These are phyloP conservation scores for Fraxinus nigra DNA, from an alignment of 305 asterid genomes.

Conservation along the genomic window DNA sequence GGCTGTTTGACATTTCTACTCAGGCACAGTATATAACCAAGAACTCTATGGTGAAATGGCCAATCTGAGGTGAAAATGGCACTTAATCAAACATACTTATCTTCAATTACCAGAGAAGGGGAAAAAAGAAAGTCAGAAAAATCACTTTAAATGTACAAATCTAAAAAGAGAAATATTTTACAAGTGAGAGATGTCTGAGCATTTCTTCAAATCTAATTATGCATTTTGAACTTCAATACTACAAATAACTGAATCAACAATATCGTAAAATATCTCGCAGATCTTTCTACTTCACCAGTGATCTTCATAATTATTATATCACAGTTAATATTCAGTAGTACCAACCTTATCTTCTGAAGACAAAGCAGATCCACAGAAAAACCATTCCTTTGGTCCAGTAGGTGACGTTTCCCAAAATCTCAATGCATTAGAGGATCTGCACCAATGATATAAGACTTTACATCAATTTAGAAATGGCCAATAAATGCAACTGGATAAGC, in stretches of 20 bases:
- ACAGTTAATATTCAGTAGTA: constrained; percentile 16
- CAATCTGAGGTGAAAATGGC: neutral
- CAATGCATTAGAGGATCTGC: constrained; percentile 43
- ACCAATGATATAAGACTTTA: constrained; percentile 11
- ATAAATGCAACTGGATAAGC: neutral
- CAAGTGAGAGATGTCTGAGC: neutral
- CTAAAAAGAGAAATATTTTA: neutral
- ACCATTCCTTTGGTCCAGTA: constrained; percentile 56
- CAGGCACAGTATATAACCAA: neutral
- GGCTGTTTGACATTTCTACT: constrained; percentile 2
- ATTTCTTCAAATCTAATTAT: neutral
- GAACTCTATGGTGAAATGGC: neutral
- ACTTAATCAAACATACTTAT: neutral
- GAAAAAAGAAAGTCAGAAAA: neutral
- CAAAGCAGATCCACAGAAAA: constrained; percentile 83
- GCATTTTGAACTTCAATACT: neutral
- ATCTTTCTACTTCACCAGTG: neutral
- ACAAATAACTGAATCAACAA: neutral
- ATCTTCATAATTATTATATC: neutral
- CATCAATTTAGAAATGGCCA: constrained; percentile 3
- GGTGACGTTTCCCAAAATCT: constrained; percentile 43
- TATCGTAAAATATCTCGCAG: neutral
- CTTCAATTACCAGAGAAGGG: neutral
- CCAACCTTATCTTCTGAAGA: constrained; percentile 78
- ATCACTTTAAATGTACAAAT: neutral